These are phyloP conservation scores for Penicillium concentricum DNA, from an alignment of 2,329 filamentous ascomycete genomes.

Conservation along the genomic window DNA sequence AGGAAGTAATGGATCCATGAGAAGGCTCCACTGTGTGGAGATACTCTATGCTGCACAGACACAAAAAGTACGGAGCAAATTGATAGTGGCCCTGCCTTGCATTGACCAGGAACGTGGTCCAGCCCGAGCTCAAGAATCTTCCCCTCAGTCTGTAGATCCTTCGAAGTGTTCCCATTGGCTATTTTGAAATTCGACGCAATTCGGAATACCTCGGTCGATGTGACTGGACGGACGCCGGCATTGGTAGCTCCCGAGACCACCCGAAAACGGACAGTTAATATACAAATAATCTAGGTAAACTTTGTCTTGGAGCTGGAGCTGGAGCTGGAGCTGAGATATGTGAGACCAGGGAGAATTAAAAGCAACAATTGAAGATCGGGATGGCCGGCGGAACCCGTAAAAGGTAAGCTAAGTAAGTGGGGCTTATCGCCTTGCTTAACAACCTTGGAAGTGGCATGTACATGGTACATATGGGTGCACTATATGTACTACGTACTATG, in stretches of 20 bases:
- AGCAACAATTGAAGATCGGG: not conserved
- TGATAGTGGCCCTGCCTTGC: not conserved
- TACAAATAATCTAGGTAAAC: not conserved
- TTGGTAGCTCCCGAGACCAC: not conserved
- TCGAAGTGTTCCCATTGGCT: not conserved
- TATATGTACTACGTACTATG: too few relatives aligned
- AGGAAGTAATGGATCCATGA: constrained; percentile 1
- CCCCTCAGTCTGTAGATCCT: not conserved
- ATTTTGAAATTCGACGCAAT: not conserved
- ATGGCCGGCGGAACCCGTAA: not conserved
- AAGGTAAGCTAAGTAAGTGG: not conserved
- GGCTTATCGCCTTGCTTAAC: not conserved
- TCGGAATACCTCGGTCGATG: not conserved
- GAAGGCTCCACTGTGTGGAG: constrained; percentile 7
- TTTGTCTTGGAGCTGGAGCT: not conserved
- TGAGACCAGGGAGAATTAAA: not conserved
- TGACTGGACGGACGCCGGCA: not conserved
- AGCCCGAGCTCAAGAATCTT: constrained; percentile 7
- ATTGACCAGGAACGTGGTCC: constrained; percentile 7
- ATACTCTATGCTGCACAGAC: constrained; percentile 4
- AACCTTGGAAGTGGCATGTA: not conserved
- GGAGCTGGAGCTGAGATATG: not conserved
- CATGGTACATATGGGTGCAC: too few relatives aligned
- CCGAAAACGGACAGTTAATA: not conserved
- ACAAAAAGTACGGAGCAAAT: not conserved